Percentiles rank a stretch among this genome's conserved stretches.
These are phyloP conservation scores for Colletotrichum sp. DNA, from an alignment of 2,329 filamentous ascomycete species.

Conservation along the genomic window DNA sequence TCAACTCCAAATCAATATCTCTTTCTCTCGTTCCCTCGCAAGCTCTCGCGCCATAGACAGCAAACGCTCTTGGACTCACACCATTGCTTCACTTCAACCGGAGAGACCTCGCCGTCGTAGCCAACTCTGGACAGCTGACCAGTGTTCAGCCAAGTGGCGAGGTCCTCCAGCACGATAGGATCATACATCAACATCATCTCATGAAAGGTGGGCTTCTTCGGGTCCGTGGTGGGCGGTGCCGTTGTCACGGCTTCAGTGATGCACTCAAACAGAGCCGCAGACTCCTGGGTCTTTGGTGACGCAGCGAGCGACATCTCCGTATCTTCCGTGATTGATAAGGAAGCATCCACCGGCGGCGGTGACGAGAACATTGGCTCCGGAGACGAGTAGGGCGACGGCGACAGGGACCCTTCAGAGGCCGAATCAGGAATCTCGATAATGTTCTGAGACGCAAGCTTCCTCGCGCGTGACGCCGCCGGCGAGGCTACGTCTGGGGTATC, in stretches of 20 bases:
- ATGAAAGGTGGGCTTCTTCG: conserved; percentile 71
- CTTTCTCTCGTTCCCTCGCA: conserved; percentile 58
- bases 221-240: conserved; percentile 53
- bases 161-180: conserved; percentile 84
- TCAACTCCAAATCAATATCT: conserved; percentile 29
- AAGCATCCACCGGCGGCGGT: conserved; percentile 44
- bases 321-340: conserved; percentile 48
- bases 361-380: conserved; percentile 48
- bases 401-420: conserved; percentile 41
- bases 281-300: conserved; percentile 43
- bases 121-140: conserved; percentile 67
- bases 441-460: conserved; percentile 23
- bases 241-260: conserved; percentile 61
- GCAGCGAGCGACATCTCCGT: conserved; percentile 44
- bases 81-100: conserved; percentile 80
- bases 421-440: conserved; percentile 58
- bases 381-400: conserved; percentile 35
- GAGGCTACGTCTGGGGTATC: conserved; percentile 21
- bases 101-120: conserved; percentile 67
- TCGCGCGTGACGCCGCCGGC: conserved; percentile 26
- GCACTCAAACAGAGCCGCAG: conserved; percentile 47
- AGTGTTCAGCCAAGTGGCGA: conserved; percentile 81
- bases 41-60: conserved; percentile 72
- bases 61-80: conserved; percentile 87
- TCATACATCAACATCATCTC: conserved; percentile 96